Evolutionary conservation across 73 alveolate species (phyloP), one percentile per base, ranked within the genome.

Genomic region (Paramecium bursaria): DNA sequence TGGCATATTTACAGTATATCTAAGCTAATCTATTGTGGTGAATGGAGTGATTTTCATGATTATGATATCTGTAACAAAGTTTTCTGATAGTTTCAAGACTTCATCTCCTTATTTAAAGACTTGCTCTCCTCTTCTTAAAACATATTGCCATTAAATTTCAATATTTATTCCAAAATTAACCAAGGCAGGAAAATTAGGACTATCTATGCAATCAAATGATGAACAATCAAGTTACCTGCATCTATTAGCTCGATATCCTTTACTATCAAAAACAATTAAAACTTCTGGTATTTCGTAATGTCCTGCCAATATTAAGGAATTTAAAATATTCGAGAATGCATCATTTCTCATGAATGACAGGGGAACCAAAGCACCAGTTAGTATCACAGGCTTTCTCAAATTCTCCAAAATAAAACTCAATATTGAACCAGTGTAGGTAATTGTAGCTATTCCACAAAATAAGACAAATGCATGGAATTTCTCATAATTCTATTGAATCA

Each of bases 331-430:
- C 48, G 23, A 54, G 33, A 75, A 86, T 7, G 89, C 87, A 51
- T 88, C 94, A 50, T 85, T 88, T 85, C 91, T 85, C 87, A 74
- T 54, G 14, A 85, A 85, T 39, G 91, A 85, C 7, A 88, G 52
- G 29, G 94, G 94, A 17, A 88, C 76, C 57, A 85, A 52, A 52
- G 89, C 23, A 10, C 94, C 94, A 19, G 94, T 88, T 25, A 88
- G n/a, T 3, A 88, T 74, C 25, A 85, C 87, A 9, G 94, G 53
- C 27, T 88, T 88, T n/a, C 53, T 52, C n/a, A 88, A 31, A 17
- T 85, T 74, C 61, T 88, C 91, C 14, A 88, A 30, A 88, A 85
- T 74, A 51, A 88, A 88, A 17, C 86, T 46, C 17, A 88, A 30
- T 33, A 35, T 52, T 15, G 91, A 67, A 10, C 88, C 91, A 2